phyloP scores from a whole-genome alignment of 208 protist species.

The Crithidia mellificae region DNA sequence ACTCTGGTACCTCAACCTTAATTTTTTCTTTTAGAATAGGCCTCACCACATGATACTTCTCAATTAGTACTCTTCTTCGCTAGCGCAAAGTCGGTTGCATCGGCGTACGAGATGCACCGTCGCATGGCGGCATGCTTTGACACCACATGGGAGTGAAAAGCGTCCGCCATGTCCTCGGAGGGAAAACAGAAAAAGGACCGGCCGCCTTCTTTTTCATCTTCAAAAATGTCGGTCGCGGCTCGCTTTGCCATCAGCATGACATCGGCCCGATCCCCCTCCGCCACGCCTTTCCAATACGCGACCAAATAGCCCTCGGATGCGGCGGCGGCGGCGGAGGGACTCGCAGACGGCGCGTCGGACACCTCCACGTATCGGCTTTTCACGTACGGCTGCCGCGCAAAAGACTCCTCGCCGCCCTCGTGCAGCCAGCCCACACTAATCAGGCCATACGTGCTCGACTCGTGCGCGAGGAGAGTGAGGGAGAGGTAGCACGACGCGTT shows the following conservation, averaged over 20 bases:
- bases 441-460: slow-evolving; percentile 14
- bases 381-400: slow-evolving; percentile 59
- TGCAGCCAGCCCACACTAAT: slow-evolving; percentile 67
- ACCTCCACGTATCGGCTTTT: slow-evolving; percentile 12
- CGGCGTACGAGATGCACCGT: slow-evolving; percentile 57
- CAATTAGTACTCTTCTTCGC: slow-evolving; percentile 37
- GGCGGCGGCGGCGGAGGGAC: background rate
- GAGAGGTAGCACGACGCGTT: slow-evolving; percentile 34
- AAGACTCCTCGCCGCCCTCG: slow-evolving; percentile 34
- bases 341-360: background rate
- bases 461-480: slow-evolving; percentile 18
- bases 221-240: slow-evolving; percentile 39
- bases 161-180: slow-evolving; percentile 44
- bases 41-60: no score
- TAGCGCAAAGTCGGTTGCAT: slow-evolving; percentile 40
- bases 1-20: no score
- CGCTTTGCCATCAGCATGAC: slow-evolving; percentile 19
- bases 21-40: no score
- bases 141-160: slow-evolving; percentile 35
- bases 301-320: slow-evolving; percentile 39
- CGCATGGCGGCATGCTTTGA: slow-evolving; percentile 32
- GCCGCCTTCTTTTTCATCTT: slow-evolving; percentile 72
- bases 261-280: slow-evolving; percentile 12
- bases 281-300: slow-evolving; percentile 42
- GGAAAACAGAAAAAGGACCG: slow-evolving; percentile 60